Evolutionary conservation across 441 rosid genomes (phyloP), one percentile per base, ranked within the genome.

Genomic region (Cnidoscolus chayamansa): DNA sequence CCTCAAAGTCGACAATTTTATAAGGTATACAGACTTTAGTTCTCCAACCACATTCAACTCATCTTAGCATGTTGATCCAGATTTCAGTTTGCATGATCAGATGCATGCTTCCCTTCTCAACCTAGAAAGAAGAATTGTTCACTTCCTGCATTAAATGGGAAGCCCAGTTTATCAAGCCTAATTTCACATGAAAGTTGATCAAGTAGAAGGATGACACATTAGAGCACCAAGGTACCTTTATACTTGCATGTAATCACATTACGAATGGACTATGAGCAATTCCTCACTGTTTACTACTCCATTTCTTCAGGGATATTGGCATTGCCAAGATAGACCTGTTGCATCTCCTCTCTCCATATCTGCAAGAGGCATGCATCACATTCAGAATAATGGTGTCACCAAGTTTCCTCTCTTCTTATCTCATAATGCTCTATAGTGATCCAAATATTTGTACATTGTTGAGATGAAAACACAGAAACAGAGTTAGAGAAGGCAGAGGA

Each of bases 331-430:
- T 93, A 96, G 75, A 96, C 97, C 67, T 82, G 91, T 57, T 80
- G 95, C 97, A 96, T 84, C 86, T 96, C 98, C 70, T 91, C 97
- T 75, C 87, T 88, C 99, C 99, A 96, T 43, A 93, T 91, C 97
- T 95, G 86, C 79, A 83, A 13, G 68, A 70, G 10, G n/a, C 62
- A 32, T 10, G 30, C 56, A 50, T 40, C 0, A 8, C 6, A 4
- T 65, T 2, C 4, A 35, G 4, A 35, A 35, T 35, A 2, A 35
- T 35, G 3, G 40, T 35, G 40, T 35, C 40, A 35, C 40, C 40
- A 35, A 35, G 40, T 35, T 35, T 35, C 40, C 40, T 35, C 40
- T 35, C 3, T 35, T 35, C 40, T 35, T 4, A 35, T 35, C 40
- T 2, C 40, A 35, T 4, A 35, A 4, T 2, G 40, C 40, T 2